Conservation (phyloP, 2,329 filamentous ascomycete genomes). For the Polytolypa hystricis region DNA sequence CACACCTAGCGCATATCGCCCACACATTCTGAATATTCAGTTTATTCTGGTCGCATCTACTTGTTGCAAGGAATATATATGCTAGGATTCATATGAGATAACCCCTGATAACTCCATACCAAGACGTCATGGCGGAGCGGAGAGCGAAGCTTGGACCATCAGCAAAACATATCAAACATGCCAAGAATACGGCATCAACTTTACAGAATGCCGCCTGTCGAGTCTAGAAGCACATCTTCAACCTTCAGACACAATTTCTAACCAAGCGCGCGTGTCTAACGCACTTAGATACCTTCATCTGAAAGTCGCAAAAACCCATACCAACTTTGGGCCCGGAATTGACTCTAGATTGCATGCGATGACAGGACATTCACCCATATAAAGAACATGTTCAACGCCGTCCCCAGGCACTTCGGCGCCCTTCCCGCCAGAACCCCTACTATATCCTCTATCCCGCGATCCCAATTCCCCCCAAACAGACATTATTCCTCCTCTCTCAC, state of each 20-base stretch:
- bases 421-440: slow-evolving; percentile 12
- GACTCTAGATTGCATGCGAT: too few relatives aligned
- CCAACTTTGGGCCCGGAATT: too few relatives aligned
- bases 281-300: too few relatives aligned
- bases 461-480: slow-evolving; percentile 4
- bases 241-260: too few relatives aligned
- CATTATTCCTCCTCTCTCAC: background rate
- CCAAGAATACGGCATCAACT: background rate
- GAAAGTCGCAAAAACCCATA: too few relatives aligned
- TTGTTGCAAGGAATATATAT: too few relatives aligned
- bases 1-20: slow-evolving; percentile 53
- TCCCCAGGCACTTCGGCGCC: slow-evolving; percentile 21
- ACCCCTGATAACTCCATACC: background rate
- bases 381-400: slow-evolving; percentile 17
- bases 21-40: slow-evolving; percentile 45
- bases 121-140: slow-evolving; percentile 11
- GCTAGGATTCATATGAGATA: too few relatives aligned
- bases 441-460: slow-evolving; percentile 6
- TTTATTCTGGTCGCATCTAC: background rate
- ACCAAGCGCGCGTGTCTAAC: too few relatives aligned
- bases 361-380: too few relatives aligned
- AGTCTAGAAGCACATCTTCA: too few relatives aligned
- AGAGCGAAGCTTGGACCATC: slow-evolving; percentile 18
- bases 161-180: background rate
- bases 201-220: too few relatives aligned